phyloP scores from a whole-genome alignment of 495 filamentous ascomycete genomes.

The Aspergillus sclerotiicarbonarius region DNA sequence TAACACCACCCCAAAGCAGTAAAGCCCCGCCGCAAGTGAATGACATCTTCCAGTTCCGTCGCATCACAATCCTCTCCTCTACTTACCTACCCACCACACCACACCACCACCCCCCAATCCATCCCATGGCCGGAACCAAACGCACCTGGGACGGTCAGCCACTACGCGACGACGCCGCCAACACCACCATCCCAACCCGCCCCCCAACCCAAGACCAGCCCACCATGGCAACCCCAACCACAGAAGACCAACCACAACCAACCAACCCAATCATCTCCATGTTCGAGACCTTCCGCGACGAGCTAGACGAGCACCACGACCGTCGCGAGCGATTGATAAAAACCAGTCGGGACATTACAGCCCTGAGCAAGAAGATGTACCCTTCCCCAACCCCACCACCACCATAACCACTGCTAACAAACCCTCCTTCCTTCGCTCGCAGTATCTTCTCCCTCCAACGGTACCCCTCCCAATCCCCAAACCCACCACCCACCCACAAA shows the following conservation, averaged over 20 bases:
- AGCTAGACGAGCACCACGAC: conserved; percentile 93
- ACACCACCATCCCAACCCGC: background rate
- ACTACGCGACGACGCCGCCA: conserved; percentile 28
- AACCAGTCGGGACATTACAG: conserved; percentile 85
- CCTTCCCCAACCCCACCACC: background rate
- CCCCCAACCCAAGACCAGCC: background rate
- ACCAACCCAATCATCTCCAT: conserved; percentile 58
- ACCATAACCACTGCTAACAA: conserved; percentile 1
- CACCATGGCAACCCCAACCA: conserved; percentile 18
- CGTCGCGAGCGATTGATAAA: conserved; percentile 87
- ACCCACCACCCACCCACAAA: conserved; percentile 2
- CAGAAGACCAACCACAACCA: conserved; percentile 24
- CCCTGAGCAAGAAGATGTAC: conserved; percentile 94
- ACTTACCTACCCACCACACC: no score
- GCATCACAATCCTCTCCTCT: conserved; percentile 11
- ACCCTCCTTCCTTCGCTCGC: background rate
- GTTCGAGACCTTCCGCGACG: conserved; percentile 80
- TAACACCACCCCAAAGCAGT: conserved; percentile 11
- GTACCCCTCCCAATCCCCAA: conserved; percentile 41
- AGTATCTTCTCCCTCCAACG: conserved; percentile 90
- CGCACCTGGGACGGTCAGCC: conserved; percentile 60
- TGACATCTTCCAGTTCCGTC: conserved; percentile 12
- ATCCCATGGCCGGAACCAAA: conserved; percentile 50
- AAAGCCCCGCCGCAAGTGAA: conserved; percentile 7
- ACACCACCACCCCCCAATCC: background rate